Base-by-base conservation (phyloP, 78 protist species). In the Dictyostelium brefeldianum region DNA sequence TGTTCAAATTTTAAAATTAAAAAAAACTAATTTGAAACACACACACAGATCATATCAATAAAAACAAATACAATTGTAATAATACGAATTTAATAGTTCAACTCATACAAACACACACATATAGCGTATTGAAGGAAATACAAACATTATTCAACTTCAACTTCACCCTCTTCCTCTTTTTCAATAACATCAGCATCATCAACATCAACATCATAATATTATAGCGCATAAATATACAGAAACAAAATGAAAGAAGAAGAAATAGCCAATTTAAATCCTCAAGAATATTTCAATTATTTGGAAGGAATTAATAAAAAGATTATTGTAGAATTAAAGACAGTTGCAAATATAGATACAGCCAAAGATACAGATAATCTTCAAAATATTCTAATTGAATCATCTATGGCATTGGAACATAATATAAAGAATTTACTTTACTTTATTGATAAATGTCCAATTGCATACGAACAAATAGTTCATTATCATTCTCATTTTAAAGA, bases 401-500 rank as follows among this genome's bases (percentile, higher is more conserved):
- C 78, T 10, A 25, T 9, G 18, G 48, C 93, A 14, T 43, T 87
- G 18, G 73, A 75, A 36, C 71, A 74, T 27, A 87, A 73, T 51
- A 77, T 77, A 53, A 48, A 71, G 51, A 17, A n/a, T 51, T 36
- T 87, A 59, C 5, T 77, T 2, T 11, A 25, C 27, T 50, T 41
- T 18, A 36, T 87, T 10, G 81, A 87, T n/a, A 15, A 64, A 7
- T 87, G 80, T 36, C 93, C 93, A 56, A 47, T 57, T 20, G 22
- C 51, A 15, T 74, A 64, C 36, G 78, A 74, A 8, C 83, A 74
- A 29, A 77, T 87, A 14, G 69, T 43, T 11, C 78, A 77, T 12
- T 65, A 87, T 14, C 78, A 74, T 29, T 5, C 79, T 25, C 93
- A 87, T 36, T 77, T 51, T 20, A 43, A 59, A 46, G 93, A 78